Evolutionary conservation across 768 basidiomycete genomes (phyloP), one percentile per base, ranked within the genome.

Genomic region (Imleria badia): DNA sequence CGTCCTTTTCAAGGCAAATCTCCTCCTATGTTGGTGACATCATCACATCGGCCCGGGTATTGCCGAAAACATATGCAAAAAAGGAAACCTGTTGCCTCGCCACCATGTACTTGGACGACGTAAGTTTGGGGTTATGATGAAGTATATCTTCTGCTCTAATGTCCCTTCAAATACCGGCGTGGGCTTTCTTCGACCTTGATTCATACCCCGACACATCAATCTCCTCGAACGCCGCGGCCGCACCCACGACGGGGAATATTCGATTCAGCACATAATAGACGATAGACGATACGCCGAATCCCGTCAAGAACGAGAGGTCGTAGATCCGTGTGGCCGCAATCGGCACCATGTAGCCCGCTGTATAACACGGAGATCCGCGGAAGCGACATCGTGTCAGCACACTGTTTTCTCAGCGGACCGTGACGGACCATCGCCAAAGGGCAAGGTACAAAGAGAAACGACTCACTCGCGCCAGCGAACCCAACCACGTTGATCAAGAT

Each of bases 401-500:
- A 20, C 11, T 20, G 3, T n/a, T 34, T 43, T 48, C 44, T 36
- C 48, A 26, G 30, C 47, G 31, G 41, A 45, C 41, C 10, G 20
- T 19, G 26, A 29, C 8, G 53, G 43, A 19, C 19, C 41, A 33
- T 47, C 40, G 19, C 44, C 52, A 31, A 19, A 10, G 38, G 26
- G 10, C 23, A 36, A 35, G 50, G 44, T 10, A 14, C 31, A 36
- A 53, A 31, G 14, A 20, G 2, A 41, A 19, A 13, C 10, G 13
- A 76, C 81, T 57, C 63, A 81, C 85, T 85, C 17, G 87, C 86
- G 48, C 88, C 87, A 12, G 84, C 85, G 58, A 93, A 93, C 8
- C 89, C 91, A 36, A 89, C 84, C 14, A 89, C 83, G 67, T 93
- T 93, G 69, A 92, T 86, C 10, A 88, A 75, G 58, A 94, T 89